Conservation (phyloP, 2,329 filamentous ascomycete genomes). For the Arthrobotrys entomopaga region DNA sequence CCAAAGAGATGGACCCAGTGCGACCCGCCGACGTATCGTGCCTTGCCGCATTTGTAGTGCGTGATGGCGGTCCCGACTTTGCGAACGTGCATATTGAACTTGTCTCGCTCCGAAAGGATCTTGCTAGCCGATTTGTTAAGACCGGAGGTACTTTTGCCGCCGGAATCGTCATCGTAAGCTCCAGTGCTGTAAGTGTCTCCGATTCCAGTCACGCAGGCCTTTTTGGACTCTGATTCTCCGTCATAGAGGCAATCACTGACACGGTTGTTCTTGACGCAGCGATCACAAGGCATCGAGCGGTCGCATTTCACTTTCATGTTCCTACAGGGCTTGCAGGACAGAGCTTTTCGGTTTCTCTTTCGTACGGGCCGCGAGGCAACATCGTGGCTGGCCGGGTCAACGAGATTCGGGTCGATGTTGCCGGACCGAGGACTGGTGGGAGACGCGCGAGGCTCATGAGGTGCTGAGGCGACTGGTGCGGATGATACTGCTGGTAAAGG, state of each 20-base stretch:
- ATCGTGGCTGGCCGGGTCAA: conserved; percentile 15
- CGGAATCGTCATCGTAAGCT: conserved; percentile 17
- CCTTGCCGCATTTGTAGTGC: conserved; percentile 45
- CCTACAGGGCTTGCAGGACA: conserved; percentile 48
- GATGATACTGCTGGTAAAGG: not conserved
- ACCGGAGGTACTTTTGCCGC: not conserved
- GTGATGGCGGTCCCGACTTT: conserved; percentile 49
- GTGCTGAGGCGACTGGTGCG: not conserved
- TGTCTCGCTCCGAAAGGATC: conserved; percentile 2
- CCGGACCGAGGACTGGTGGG: conserved; percentile 31
- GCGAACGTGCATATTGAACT: conserved; percentile 23
- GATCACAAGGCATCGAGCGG: conserved; percentile 47
- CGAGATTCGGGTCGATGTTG: conserved; percentile 45
- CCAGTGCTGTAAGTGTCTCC: conserved; percentile 4
- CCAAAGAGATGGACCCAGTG: conserved; percentile 53
- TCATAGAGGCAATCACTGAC: conserved; percentile 43
- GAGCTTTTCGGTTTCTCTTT: conserved; percentile 48
- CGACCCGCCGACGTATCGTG: conserved; percentile 48
- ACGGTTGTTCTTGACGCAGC: conserved; percentile 49
- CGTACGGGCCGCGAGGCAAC: conserved; percentile 34
- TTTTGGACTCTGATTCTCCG: conserved; percentile 46
- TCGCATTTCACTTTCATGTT: conserved; percentile 55
- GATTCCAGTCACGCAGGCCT: conserved; percentile 34
- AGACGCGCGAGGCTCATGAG: conserved; percentile 6
- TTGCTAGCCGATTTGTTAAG: conserved; percentile 1